Conservation (phyloP, 352 stramenopile species). For the Phytophthora agathidicida region DNA sequence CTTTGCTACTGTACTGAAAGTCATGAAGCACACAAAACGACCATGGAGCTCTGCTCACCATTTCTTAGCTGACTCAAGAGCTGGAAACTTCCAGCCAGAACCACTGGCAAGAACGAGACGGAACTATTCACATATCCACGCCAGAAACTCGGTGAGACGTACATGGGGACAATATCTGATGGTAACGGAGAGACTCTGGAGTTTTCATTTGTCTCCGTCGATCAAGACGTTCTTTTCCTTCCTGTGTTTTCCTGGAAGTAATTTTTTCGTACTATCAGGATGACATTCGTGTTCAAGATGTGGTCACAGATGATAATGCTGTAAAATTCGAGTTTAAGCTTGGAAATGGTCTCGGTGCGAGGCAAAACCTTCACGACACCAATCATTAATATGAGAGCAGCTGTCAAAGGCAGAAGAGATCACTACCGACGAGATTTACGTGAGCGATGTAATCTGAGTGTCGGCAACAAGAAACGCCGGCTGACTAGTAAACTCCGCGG, state of each 20-base stretch:
- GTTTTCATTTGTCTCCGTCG: slow-evolving; percentile 13
- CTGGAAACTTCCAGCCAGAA: slow-evolving; percentile 27
- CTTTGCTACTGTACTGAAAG: slow-evolving; percentile 39
- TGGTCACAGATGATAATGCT: slow-evolving; percentile 17
- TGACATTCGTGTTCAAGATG: slow-evolving; percentile 26
- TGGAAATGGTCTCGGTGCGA: slow-evolving; percentile 1
- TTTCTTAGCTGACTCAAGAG: slow-evolving; percentile 23
- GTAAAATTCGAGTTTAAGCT: slow-evolving; percentile 44
- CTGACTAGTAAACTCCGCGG: no score
- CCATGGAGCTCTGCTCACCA: slow-evolving; percentile 8
- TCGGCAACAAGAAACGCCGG: no score
- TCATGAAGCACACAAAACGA: slow-evolving; percentile 29
- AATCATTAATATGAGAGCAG: slow-evolving; percentile 18
- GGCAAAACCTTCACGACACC: slow-evolving; percentile 13
- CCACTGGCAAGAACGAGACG: slow-evolving; percentile 16
- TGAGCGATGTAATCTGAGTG: no score
- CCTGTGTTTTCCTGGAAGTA: slow-evolving; percentile 30
- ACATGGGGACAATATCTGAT: slow-evolving; percentile 13
- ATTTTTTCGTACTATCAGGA: slow-evolving; percentile 20
- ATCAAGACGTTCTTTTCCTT: slow-evolving; percentile 22
- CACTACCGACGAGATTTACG: no score
- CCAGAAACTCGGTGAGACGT: slow-evolving; percentile 25
- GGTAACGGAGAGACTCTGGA: slow-evolving; percentile 10
- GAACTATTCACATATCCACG: slow-evolving; percentile 15
- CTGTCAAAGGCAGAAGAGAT: no score